Conservation (phyloP, 805 yeast genomes). For the Wickerhamomyces subpelliculosus region DNA sequence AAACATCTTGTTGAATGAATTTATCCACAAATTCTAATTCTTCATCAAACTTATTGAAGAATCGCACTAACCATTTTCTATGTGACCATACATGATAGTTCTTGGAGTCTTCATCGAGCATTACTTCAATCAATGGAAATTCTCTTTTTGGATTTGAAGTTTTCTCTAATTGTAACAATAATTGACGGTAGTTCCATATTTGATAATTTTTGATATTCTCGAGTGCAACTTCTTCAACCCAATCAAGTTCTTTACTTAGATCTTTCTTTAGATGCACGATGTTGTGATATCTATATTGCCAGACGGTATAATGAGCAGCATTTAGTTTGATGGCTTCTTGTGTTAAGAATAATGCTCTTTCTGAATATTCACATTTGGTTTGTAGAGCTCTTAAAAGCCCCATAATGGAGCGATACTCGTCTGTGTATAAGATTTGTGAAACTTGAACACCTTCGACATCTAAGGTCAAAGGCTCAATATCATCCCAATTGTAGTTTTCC, state of each 20-base stretch:
- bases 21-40: constrained; percentile 48
- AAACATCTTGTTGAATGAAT: constrained; percentile 53
- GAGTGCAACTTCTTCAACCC: constrained; percentile 74
- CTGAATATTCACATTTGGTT: constrained; percentile 52
- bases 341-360: constrained; percentile 66
- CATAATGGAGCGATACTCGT: constrained; percentile 59
- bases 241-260: constrained; percentile 51
- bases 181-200: constrained; percentile 91
- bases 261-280: constrained; percentile 31
- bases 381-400: constrained; percentile 57
- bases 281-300: constrained; percentile 65
- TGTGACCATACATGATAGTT: constrained; percentile 98
- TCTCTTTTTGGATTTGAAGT: constrained; percentile 47
- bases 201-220: constrained; percentile 88
- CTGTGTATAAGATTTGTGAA: constrained; percentile 65
- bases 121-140: constrained; percentile 52
- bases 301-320: constrained; percentile 89
- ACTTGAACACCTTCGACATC: constrained; percentile 39
- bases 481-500: constrained; percentile 31
- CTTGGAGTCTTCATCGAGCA: constrained; percentile 75
- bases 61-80: constrained; percentile 71
- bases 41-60: constrained; percentile 39
- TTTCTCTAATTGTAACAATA: constrained; percentile 37
- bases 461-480: constrained; percentile 36
- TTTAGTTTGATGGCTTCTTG: constrained; percentile 53